Conservation (phyloP, 306 rosid species). For the Rosa chinensis region DNA sequence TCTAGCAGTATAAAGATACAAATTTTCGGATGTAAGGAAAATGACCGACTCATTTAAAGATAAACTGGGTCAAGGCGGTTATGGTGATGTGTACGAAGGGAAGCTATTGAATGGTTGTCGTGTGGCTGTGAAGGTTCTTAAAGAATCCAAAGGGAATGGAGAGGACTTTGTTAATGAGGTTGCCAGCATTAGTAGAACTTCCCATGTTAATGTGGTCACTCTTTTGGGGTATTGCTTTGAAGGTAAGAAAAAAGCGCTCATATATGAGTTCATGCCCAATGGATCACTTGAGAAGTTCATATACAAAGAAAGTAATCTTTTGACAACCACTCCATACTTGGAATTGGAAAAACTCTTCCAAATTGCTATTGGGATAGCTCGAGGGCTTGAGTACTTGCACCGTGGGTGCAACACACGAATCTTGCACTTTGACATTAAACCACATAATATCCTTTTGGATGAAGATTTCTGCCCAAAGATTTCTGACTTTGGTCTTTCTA, state of each 20-base stretch:
- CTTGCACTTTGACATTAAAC: conserved; percentile 50
- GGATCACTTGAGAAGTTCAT: conserved; percentile 54
- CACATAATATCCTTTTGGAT: conserved; percentile 47
- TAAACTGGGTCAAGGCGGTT: conserved; percentile 54
- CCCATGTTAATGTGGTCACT: conserved; percentile 44
- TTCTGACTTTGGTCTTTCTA: conserved; percentile 44
- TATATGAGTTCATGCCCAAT: conserved; percentile 50
- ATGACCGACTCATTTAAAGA: conserved; percentile 41
- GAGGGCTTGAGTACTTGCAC: conserved; percentile 46
- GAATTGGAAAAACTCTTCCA: conserved; percentile 33
- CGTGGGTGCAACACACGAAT: conserved; percentile 44
- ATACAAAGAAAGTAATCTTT: not conserved
- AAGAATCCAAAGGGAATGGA: conserved; percentile 32
- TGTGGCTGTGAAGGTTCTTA: conserved; percentile 48
- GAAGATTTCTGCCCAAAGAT: conserved; percentile 36
- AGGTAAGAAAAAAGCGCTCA: conserved; percentile 35
- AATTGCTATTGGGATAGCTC: conserved; percentile 38
- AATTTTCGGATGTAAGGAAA: conserved; percentile 33
- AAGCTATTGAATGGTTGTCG: not conserved
- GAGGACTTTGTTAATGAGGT: conserved; percentile 50
- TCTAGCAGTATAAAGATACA: conserved; percentile 28
- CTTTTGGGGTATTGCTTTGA: conserved; percentile 48
- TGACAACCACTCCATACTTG: conserved; percentile 13
- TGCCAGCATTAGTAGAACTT: conserved; percentile 48
- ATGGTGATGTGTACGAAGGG: conserved; percentile 46